phyloP scores from a whole-genome alignment of 805 yeast genomes.

The Cyberlindnera japonica region DNA sequence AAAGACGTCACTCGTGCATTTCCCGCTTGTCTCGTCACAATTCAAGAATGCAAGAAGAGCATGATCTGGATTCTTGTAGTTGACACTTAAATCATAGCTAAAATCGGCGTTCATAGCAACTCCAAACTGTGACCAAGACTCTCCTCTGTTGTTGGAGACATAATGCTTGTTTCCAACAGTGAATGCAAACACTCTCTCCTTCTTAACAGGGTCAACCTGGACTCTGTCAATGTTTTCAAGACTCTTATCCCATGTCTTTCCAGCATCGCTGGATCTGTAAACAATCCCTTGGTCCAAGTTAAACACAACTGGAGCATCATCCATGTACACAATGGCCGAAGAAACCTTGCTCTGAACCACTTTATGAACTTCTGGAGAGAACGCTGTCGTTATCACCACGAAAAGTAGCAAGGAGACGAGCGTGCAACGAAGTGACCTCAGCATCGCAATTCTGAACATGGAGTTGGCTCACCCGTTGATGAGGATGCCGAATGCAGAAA shows the following conservation, averaged over 20 bases:
- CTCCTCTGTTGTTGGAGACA: slow-evolving; percentile 39
- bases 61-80: slow-evolving; percentile 36
- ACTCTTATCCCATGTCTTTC: slow-evolving; percentile 38
- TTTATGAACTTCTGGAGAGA: slow-evolving; percentile 25
- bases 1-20: slow-evolving; percentile 35
- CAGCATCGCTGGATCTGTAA: slow-evolving; percentile 46
- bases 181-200: slow-evolving; percentile 39
- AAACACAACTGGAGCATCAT: slow-evolving; percentile 30
- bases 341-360: slow-evolving; percentile 13
- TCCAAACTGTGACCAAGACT: slow-evolving; percentile 36
- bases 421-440: slow-evolving; percentile 2
- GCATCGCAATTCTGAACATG: not conserved
- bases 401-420: slow-evolving; percentile 3
- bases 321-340: slow-evolving; percentile 27
- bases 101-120: slow-evolving; percentile 24
- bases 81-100: slow-evolving; percentile 32
- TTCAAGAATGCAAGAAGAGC: slow-evolving; percentile 34
- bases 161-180: slow-evolving; percentile 33
- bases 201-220: slow-evolving; percentile 34
- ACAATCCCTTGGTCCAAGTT: slow-evolving; percentile 28
- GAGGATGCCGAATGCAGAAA: too few species aligned
- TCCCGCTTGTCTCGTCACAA: slow-evolving; percentile 13
- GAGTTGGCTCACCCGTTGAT: not conserved
- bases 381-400: slow-evolving; percentile 13
- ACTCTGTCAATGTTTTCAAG: slow-evolving; percentile 30